These are phyloP conservation scores for Fennellomyces sp. DNA, from an alignment of 371 early-diverging fungal genomes.

Conservation along the genomic window DNA sequence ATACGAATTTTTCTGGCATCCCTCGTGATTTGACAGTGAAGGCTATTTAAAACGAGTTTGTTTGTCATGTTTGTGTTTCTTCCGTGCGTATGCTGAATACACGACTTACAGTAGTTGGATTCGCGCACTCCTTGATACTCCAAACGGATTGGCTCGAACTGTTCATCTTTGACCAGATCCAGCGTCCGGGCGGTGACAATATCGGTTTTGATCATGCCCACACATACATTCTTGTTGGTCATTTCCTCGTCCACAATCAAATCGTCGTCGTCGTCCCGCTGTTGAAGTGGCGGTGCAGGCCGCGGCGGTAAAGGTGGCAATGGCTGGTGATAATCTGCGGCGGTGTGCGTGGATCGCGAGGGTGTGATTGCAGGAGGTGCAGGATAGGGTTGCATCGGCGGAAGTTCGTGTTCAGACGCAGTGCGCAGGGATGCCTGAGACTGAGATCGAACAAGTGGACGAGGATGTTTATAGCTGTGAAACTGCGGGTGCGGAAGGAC, in stretches of 20 bases:
- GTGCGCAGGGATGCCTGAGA: constrained; percentile 3
- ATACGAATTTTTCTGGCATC: constrained; percentile 32
- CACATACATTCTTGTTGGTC: constrained; percentile 31
- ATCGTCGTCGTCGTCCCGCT: constrained; percentile 13
- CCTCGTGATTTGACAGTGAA: constrained; percentile 29
- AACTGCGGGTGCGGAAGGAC: neutral
- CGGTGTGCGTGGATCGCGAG: neutral
- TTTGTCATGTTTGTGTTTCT: neutral
- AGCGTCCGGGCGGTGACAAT: constrained; percentile 33
- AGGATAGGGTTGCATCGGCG: neutral
- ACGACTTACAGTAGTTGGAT: constrained; percentile 34
- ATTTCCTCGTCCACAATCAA: constrained; percentile 29
- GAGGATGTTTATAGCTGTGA: neutral
- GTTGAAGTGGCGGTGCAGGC: neutral
- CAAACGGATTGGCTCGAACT: constrained; percentile 33
- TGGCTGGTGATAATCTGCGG: neutral
- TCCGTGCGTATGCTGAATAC: neutral
- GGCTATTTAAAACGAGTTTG: constrained; percentile 15
- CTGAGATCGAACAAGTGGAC: constrained; percentile 9
- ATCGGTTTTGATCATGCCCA: constrained; percentile 50
- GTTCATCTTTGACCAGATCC: constrained; percentile 36
- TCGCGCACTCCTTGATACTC: constrained; percentile 38
- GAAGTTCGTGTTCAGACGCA: neutral
- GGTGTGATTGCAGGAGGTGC: neutral
- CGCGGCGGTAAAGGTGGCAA: neutral